Evolutionary conservation across 1,284 basidiomycete species (phyloP).

Genomic region (Anthracocystis walkeri): DNA sequence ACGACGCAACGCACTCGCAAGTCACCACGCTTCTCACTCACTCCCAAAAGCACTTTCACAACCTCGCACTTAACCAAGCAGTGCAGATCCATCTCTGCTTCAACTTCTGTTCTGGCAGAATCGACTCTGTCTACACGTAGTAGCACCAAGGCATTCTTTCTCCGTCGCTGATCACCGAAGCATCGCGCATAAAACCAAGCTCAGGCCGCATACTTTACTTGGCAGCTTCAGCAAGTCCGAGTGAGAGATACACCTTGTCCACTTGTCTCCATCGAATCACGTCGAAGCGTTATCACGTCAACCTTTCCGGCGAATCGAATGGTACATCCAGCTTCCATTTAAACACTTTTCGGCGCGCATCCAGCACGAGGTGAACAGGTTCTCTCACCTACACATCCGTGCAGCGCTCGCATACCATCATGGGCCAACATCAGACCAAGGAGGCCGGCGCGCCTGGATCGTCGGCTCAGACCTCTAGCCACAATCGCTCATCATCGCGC

Average conservation of each 20-base stretch:
- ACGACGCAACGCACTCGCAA: conserved; percentile 4
- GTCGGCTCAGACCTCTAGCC: conserved; percentile 16
- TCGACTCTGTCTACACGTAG: neutral
- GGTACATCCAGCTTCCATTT: neutral
- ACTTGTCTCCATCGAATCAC: neutral
- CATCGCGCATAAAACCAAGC: neutral
- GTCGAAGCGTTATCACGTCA: neutral
- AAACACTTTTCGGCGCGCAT: neutral
- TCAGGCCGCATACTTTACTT: neutral
- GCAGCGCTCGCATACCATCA: conserved; percentile 5
- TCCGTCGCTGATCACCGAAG: neutral
- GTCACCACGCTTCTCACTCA: neutral
- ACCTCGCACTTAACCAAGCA: neutral
- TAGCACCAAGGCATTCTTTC: no score
- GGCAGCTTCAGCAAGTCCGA: neutral
- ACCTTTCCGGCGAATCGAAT: conserved; percentile 2
- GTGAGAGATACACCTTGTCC: neutral
- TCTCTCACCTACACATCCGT: neutral
- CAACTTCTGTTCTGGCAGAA: neutral
- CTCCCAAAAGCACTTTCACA: neutral
- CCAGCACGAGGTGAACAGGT: neutral
- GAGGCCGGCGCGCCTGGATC: conserved; percentile 37
- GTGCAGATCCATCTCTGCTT: neutral
- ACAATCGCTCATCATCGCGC: conserved; percentile 31
- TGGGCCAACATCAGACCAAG: conserved; percentile 56